Evolutionary conservation across 2,329 filamentous ascomycete species (phyloP).

Genomic region (Epicoccum sorghinum): DNA sequence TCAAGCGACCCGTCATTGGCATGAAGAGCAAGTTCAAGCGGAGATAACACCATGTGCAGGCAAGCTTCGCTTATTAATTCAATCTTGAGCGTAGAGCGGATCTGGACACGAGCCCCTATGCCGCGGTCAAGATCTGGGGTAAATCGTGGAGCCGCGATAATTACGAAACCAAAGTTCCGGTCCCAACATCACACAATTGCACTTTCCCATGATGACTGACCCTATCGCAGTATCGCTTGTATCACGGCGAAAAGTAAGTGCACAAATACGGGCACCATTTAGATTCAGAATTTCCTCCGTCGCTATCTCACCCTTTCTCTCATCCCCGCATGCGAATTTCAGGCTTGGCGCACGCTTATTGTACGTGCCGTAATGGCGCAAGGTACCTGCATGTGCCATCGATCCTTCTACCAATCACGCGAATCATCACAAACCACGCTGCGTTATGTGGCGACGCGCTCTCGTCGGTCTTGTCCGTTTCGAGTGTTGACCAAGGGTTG

Average conservation of each 20-base stretch:
- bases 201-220: neutral
- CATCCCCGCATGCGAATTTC: neutral
- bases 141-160: neutral
- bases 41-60: neutral
- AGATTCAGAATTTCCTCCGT: neutral
- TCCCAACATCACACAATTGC: neutral
- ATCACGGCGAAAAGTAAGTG: neutral
- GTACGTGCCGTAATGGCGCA: neutral
- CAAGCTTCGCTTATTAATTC: neutral
- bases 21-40: constrained; percentile 33
- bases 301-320: neutral
- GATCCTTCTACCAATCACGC: constrained; percentile 1
- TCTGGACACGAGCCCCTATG: neutral
- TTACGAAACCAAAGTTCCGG: neutral
- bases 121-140: constrained; percentile 1
- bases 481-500: neutral
- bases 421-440: neutral
- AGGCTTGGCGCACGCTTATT: neutral
- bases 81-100: neutral
- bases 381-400: constrained; percentile 3
- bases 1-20: constrained; percentile 48
- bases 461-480: neutral
- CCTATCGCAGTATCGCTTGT: neutral
- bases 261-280: neutral
- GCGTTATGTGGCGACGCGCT: neutral